Conservation (phyloP, 176 grass and related monocot species). For the Oryza coarctata region DNA sequence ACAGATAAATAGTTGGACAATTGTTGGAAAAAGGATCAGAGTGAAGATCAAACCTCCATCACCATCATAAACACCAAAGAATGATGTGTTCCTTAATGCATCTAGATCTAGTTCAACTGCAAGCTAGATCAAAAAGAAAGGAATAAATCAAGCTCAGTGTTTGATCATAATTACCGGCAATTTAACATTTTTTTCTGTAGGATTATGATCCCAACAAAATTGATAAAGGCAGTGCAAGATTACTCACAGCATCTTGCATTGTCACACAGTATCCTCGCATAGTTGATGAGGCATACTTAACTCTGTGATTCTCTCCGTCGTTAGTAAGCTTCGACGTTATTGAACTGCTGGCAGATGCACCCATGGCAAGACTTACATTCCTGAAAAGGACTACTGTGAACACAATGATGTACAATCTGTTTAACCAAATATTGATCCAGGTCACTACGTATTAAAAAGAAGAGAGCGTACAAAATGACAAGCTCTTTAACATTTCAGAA, state of each 20-base stretch:
- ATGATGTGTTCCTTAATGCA: not conserved
- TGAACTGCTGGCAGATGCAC: constrained; percentile 8
- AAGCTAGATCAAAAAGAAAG: constrained; percentile 8
- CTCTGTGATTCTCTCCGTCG: constrained; percentile 26
- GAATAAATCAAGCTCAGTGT: not conserved
- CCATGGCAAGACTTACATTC: constrained; percentile 33
- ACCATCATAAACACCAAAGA: constrained; percentile 46
- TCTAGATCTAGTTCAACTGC: constrained; percentile 31
- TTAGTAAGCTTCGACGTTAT: not conserved
- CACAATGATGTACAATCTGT: constrained; percentile 7
- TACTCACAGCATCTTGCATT: constrained; percentile 46
- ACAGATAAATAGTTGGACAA: not conserved
- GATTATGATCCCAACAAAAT: not conserved
- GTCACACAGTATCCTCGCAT: not conserved
- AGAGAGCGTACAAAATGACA: not conserved
- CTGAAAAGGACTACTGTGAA: constrained; percentile 26
- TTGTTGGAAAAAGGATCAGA: constrained; percentile 3
- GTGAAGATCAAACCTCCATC: constrained; percentile 22
- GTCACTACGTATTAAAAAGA: not conserved
- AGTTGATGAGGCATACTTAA: constrained; percentile 31
- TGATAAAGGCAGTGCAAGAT: not conserved
- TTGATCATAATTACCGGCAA: not conserved
- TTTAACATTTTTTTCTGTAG: not conserved
- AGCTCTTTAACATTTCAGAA: not conserved
- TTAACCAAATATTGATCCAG: not conserved